Evolutionary conservation across 108 stramenopile species (phyloP).

Genomic region (Mayamaea pseudoterrestris): DNA sequence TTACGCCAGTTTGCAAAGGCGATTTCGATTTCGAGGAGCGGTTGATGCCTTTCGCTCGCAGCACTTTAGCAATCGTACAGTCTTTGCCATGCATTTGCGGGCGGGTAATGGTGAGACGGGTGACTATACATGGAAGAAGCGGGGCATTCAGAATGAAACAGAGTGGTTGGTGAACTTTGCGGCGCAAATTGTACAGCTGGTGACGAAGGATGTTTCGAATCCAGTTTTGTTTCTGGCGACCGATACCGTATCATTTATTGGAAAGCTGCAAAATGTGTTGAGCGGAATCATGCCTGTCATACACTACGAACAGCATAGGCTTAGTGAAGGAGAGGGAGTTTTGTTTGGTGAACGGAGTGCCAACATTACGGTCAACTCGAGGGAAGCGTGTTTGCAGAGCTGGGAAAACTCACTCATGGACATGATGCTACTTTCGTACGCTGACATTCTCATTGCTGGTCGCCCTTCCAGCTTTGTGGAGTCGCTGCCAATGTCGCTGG

Average conservation of each 20-base stretch:
- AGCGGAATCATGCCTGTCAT: conserved; percentile 10
- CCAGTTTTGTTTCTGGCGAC: conserved; percentile 43
- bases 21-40: conserved; percentile 12
- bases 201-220: conserved; percentile 8
- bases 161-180: conserved; percentile 7
- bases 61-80: conserved; percentile 18
- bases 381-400: conserved; percentile 12
- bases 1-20: conserved; percentile 8
- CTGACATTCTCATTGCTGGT: conserved; percentile 37
- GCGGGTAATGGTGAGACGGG: conserved; percentile 40
- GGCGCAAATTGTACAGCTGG: not conserved
- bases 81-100: conserved; percentile 41
- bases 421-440: conserved; percentile 23
- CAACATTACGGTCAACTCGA: conserved; percentile 3
- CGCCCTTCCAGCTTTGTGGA: conserved; percentile 28
- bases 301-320: conserved; percentile 7
- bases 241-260: conserved; percentile 29
- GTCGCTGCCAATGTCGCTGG: conserved; percentile 32
- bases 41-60: conserved; percentile 10
- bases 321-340: conserved; percentile 11
- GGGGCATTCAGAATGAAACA: conserved; percentile 15
- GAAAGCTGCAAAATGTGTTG: conserved; percentile 9
- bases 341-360: conserved; percentile 15
- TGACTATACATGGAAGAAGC: conserved; percentile 22
- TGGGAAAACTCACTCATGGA: conserved; percentile 31